Conservation (phyloP, 805 yeast genomes). For the Maudiozyma serrabonitensis region DNA sequence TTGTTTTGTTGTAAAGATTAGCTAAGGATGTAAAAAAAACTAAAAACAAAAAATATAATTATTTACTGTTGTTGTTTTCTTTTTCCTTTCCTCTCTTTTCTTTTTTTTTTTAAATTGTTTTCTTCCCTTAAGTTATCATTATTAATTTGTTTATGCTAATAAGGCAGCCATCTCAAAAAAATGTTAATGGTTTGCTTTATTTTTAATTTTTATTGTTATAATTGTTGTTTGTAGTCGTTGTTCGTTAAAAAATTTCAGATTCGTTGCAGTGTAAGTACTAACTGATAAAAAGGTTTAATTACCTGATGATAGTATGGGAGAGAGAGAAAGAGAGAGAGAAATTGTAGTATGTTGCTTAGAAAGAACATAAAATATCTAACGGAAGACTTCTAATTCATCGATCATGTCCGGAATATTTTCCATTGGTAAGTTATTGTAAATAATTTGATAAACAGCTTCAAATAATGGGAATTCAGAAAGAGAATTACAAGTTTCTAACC, state of each 20-base stretch:
- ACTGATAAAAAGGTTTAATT: neutral
- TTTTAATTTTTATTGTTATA: neutral
- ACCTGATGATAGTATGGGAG: neutral
- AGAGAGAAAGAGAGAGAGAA: neutral
- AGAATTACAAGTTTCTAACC: slow-evolving; percentile 42
- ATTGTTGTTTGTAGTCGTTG: neutral
- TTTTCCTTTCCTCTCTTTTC: neutral
- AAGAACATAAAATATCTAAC: neutral
- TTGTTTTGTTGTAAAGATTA: neutral
- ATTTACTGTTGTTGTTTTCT: neutral
- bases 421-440: slow-evolving; percentile 65
- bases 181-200: neutral
- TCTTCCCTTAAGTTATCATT: neutral
- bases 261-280: neutral
- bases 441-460: slow-evolving; percentile 66
- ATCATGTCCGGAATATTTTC: slow-evolving; percentile 65
- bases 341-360: too few relatives aligned
- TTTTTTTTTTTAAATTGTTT: neutral
- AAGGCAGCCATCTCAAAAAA: neutral
- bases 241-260: neutral
- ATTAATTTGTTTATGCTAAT: too few relatives aligned
- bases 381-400: slow-evolving; percentile 34
- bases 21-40: neutral
- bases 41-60: neutral
- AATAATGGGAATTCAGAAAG: slow-evolving; percentile 62